Base-by-base conservation (phyloP, 2,329 filamentous ascomycete genomes). In the Claviceps fusiformis region DNA sequence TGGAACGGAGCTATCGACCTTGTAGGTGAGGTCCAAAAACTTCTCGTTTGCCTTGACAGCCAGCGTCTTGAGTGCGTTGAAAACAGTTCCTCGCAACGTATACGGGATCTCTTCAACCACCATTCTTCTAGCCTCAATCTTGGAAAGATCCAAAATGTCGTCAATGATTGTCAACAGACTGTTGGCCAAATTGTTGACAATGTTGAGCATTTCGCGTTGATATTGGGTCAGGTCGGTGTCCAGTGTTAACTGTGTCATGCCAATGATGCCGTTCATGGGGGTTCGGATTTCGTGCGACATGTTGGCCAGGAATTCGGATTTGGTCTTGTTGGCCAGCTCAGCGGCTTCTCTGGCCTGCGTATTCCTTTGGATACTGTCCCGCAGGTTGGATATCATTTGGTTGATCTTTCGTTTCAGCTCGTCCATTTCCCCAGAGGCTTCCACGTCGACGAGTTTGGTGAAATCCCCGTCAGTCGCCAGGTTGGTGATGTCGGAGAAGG, bases 341-440 rank as follows among this genome's bases (percentile, higher is more conserved):
- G 93, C 93, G 50, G 92, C 91, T 71, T 97, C 92, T 70, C 93
- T 87, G 56, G 93, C 93, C 61, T 91, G 89, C 3, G 91, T 96
- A 68, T 97, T 98, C 68, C 90, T 84, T 69, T 97, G 91, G 62
- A 98, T 96, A 77, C 88, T 95, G 71, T 97, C 93, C 62, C 92
- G 79, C 59, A 98, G 74, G 67, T 95, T 95, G 67, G 88, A 93
- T 54, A 97, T 91, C 93, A 98, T 98, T 74, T 95, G 89, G 69
- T 97, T 98, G 79, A 98, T 97, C 77, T 97, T 97, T 64, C 91
- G 85, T 73, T 98, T 98, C 63, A 98, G 78, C 70, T 97, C 92
- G 71, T 97, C 93, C 93, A 98, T 97, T 71, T 98, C 93, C 60
- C 93, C 93, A 13, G 92, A 96, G 24, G 93, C 93, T 69, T 96